phyloP scores from a whole-genome alignment of 2,329 filamentous ascomycete species.

The Ilyonectria sp. region DNA sequence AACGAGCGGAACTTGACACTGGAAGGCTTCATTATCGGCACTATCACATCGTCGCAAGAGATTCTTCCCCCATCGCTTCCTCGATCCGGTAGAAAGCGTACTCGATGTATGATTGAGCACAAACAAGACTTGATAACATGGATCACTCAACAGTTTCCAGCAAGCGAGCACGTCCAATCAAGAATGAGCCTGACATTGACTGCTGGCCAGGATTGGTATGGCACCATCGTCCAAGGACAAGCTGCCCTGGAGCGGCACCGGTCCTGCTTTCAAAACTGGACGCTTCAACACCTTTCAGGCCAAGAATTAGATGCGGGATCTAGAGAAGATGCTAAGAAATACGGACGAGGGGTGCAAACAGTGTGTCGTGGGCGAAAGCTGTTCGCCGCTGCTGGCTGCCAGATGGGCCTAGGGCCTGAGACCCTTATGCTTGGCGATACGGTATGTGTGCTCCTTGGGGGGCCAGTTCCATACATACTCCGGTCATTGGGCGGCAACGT shows the following conservation, averaged over 20 bases:
- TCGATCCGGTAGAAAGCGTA: background rate
- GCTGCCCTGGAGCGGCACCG: background rate
- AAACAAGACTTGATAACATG: no score
- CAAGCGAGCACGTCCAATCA: background rate
- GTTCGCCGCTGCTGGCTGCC: background rate
- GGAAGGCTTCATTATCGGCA: slow-evolving; percentile 12
- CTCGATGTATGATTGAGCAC: no score
- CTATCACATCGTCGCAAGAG: background rate
- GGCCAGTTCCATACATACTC: slow-evolving; percentile 4
- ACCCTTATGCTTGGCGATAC: background rate
- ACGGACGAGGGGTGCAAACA: background rate
- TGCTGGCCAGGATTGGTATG: slow-evolving; percentile 18
- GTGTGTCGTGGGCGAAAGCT: background rate
- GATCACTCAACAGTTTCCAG: no score
- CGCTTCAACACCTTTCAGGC: background rate
- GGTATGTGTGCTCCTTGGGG: slow-evolving; percentile 3
- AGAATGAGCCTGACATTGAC: slow-evolving; percentile 1
- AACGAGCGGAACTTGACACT: slow-evolving; percentile 12
- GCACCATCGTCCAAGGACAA: background rate
- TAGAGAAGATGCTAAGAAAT: background rate
- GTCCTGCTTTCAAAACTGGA: background rate
- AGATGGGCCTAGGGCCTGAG: background rate
- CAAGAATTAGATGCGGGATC: no score
- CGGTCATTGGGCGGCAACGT: background rate
- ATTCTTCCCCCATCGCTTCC: background rate